Base-by-base conservation (phyloP, 495 filamentous ascomycete genomes). In the Melanomma pulvis-pyrius region DNA sequence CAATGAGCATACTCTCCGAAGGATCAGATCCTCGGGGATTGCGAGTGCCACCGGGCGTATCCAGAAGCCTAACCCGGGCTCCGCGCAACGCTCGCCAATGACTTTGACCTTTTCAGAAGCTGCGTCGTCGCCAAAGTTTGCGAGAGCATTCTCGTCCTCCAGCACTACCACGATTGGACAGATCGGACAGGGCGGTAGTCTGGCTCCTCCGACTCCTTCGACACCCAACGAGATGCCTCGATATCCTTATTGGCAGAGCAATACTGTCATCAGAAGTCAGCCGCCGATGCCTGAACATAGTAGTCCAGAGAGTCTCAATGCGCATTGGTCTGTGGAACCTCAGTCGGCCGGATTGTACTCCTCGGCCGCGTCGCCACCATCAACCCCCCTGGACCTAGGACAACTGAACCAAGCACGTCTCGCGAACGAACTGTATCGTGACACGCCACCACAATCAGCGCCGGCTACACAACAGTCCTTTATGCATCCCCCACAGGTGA, bases 21-120 rank as follows among this genome's bases (percentile, higher is more conserved):
- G 77, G 48, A 78, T 79, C 55, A 54, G 72, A 52, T 79, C 77
- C 17, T 71, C 74, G 7, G 71, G 70, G 9, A 59, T 70, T 49
- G 48, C 66, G 17, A 64, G 68, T 50, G 46, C 67, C 30, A 71
- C 74, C 19, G 76, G 77, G 5, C 75, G 77, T 22, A 64, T 78
- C 22, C 72, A 74, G 48, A 78, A 79, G 68, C 30, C 67, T 4
- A 60, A 22, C 13, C 61, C 68, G 15, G 71, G 73, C 21, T 76
- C 77, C 1, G 71, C 75, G n/a, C 77, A 79, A 63, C 73, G 75
- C 3, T 79, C 77, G n/a, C 77, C 77, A 0, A 54, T 78, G 29
- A 61, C 65, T 22, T 59, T 74, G 39, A 73, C 61, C 12, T 79
- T 79, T 65, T 51, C 73, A 19, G 74, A 79, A 0, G 70, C 74